These are phyloP conservation scores for Plasmodium fragile DNA, from an alignment of 169 alveolate species.

Conservation along the genomic window DNA sequence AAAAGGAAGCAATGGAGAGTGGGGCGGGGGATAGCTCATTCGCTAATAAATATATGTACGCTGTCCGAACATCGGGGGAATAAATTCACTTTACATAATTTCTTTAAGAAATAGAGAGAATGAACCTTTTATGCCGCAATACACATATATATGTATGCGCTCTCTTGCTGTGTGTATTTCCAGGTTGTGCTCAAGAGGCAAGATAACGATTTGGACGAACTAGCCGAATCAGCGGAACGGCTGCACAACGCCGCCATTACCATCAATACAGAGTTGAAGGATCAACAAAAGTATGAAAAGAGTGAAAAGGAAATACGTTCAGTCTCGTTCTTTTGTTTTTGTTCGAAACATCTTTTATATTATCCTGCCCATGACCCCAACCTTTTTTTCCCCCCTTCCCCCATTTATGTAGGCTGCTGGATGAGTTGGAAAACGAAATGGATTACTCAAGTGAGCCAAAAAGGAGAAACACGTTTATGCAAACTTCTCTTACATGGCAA, in stretches of 20 bases:
- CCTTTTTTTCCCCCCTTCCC: neutral
- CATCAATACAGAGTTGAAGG: conserved; percentile 81
- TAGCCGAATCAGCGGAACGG: conserved; percentile 81
- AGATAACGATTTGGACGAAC: conserved; percentile 81
- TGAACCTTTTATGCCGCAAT: neutral
- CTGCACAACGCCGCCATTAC: conserved; percentile 80
- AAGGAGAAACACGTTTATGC: neutral
- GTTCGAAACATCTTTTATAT: neutral
- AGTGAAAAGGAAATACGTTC: conserved; percentile 1
- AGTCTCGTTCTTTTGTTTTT: neutral
- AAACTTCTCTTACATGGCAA: neutral
- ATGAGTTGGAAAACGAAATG: conserved; percentile 75
- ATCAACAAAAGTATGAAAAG: conserved; percentile 71
- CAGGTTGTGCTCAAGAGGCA: conserved; percentile 76
- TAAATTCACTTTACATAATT: neutral
- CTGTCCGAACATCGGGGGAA: neutral
- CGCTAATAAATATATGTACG: neutral
- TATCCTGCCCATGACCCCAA: neutral
- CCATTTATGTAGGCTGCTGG: conserved; percentile 49
- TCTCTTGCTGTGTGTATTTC: neutral
- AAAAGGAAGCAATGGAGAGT: neutral
- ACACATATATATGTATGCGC: neutral
- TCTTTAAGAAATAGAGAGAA: neutral
- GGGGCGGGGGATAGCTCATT: neutral
- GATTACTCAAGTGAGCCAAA: conserved; percentile 57